Evolutionary conservation across 2,329 filamentous ascomycete species (phyloP).

Genomic region (Monosporascus sp.): DNA sequence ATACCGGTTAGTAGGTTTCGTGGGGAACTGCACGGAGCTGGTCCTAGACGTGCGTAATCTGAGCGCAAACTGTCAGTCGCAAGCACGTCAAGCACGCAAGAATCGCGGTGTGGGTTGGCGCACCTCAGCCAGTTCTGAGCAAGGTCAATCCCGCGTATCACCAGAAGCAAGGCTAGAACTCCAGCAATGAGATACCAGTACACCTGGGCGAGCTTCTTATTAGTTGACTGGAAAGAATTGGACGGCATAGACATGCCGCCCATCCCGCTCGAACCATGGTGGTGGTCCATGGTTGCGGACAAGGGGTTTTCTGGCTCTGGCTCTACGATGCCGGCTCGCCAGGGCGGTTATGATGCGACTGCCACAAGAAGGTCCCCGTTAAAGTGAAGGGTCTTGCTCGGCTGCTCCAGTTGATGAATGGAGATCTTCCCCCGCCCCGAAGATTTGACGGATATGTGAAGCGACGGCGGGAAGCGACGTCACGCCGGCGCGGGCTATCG

Average conservation of each 20-base stretch:
- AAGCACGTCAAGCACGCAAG: not conserved
- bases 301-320: not conserved
- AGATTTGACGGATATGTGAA: too few relatives aligned
- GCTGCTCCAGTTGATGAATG: too few relatives aligned
- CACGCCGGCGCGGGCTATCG: too few relatives aligned
- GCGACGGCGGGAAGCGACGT: too few relatives aligned
- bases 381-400: too few relatives aligned
- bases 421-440: too few relatives aligned
- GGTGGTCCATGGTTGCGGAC: slow-evolving; percentile 13
- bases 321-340: not conserved
- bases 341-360: not conserved
- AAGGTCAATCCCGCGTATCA: slow-evolving; percentile 37
- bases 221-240: slow-evolving; percentile 36
- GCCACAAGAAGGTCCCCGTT: not conserved
- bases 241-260: slow-evolving; percentile 23
- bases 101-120: slow-evolving; percentile 3
- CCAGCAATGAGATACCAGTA: slow-evolving; percentile 56
- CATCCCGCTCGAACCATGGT: slow-evolving; percentile 18
- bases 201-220: slow-evolving; percentile 45
- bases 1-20: slow-evolving; percentile 41
- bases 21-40: slow-evolving; percentile 42
- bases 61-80: not conserved
- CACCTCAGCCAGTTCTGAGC: slow-evolving; percentile 38
- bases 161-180: slow-evolving; percentile 36
- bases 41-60: slow-evolving; percentile 43